These are phyloP conservation scores for Phaeoacremonium minimum DNA, from an alignment of 2,329 filamentous ascomycete species.

Conservation along the genomic window DNA sequence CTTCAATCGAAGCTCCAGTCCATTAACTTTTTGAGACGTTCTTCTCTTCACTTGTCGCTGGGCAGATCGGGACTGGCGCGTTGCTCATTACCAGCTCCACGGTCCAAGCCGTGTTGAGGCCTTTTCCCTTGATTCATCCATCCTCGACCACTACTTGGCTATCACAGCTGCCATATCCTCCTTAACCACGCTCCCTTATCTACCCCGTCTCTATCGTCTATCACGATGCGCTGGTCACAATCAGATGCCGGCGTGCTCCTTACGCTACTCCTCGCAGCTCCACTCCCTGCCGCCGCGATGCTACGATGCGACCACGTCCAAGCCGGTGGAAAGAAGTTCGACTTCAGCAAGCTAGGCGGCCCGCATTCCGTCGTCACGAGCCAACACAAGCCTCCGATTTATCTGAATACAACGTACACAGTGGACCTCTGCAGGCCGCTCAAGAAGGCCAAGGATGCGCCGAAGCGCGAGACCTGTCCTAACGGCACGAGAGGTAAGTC, in stretches of 20 bases:
- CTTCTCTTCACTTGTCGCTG: no score
- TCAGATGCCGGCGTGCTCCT: constrained; percentile 29
- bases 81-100: no score
- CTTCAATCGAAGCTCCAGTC: no score
- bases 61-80: no score
- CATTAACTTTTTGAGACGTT: no score
- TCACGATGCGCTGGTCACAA: constrained; percentile 35
- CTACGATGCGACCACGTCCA: constrained; percentile 60
- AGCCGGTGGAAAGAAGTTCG: constrained; percentile 55
- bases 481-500: constrained; percentile 61
- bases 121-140: neutral
- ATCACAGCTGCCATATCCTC: neutral
- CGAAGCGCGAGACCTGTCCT: constrained; percentile 59
- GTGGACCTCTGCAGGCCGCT: constrained; percentile 71
- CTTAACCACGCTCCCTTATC: neutral
- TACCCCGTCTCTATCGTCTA: neutral
- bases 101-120: no score
- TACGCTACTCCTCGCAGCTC: constrained; percentile 25
- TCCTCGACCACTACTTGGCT: neutral
- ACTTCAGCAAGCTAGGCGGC: constrained; percentile 60
- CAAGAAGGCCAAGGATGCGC: constrained; percentile 52
- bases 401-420: constrained; percentile 75
- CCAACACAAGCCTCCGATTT: constrained; percentile 45
- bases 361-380: constrained; percentile 65
- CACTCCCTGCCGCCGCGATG: constrained; percentile 40